Evolutionary conservation across 2,329 filamentous ascomycete species (phyloP).

Genomic region (Neonectria punicea): DNA sequence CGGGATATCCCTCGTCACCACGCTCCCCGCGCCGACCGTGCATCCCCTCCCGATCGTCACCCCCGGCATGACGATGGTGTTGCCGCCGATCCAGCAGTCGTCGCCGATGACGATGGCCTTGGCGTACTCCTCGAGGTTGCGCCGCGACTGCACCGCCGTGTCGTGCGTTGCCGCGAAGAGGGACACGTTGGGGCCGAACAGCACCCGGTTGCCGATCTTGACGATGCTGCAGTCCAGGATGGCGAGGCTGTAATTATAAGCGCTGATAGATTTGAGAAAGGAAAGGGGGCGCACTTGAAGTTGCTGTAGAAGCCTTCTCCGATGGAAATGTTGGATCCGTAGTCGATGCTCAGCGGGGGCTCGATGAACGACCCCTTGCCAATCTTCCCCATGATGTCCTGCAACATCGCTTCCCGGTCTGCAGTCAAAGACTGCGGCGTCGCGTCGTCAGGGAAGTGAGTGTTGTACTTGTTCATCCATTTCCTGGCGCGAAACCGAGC

Average conservation of each 20-base stretch:
- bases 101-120: conserved; percentile 58
- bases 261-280: too few relatives aligned
- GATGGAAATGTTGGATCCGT: conserved; percentile 71
- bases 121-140: conserved; percentile 57
- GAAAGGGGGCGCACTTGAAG: conserved; percentile 42
- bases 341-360: conserved; percentile 70
- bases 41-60: conserved; percentile 63
- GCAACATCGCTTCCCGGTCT: conserved; percentile 58
- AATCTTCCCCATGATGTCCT: conserved; percentile 59
- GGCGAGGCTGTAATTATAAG: conserved; percentile 52
- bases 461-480: conserved; percentile 69
- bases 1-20: conserved; percentile 61
- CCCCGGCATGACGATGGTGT: conserved; percentile 60
- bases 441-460: conserved; percentile 60
- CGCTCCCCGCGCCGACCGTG: conserved; percentile 59
- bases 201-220: conserved; percentile 73
- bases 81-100: conserved; percentile 65
- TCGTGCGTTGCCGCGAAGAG: conserved; percentile 79
- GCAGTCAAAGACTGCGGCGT: conserved; percentile 51
- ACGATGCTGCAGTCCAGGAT: conserved; percentile 79
- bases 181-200: conserved; percentile 76
- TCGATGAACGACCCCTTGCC: conserved; percentile 67
- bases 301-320: conserved; percentile 71
- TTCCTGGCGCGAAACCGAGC: conserved; percentile 65
- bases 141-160: conserved; percentile 62